Evolutionary conservation across 805 yeast species (phyloP), one percentile per base, ranked within the genome.

Genomic region (Wickerhamia fluorescens): DNA sequence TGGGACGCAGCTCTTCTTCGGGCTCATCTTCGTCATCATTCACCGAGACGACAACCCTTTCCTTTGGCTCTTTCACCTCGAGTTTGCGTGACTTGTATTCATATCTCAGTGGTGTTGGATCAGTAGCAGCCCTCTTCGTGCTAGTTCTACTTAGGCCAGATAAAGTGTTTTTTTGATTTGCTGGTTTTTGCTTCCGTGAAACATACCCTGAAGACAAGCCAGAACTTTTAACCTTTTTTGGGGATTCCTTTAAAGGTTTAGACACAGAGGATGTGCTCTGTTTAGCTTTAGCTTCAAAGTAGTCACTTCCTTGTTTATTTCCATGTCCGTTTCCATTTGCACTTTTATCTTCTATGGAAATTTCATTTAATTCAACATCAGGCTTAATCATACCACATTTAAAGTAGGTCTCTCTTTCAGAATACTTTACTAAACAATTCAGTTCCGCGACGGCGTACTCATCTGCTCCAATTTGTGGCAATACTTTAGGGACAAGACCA

Each of bases 81-180:
- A 37, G 19, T 34, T 61, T 62, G 11, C 68, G 42, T 4, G 66
- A 59, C 33, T 60, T 59, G 35, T 62, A 62, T 29, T 53, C 44
- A 25, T 39, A 39, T 7, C 22, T 24, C 10, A 24, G 7, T 3
- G 30, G 11, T 5, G 22, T 9, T 25, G 19, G 7, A 8, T 18
- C 20, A 10, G 9, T 18, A 7, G 20, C 20, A 10, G 20, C 20
- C 9, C 20, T 7, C 10, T 18, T 18, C 10, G 9, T 18, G 7
- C 9, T 10, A 10, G 20, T 10, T 18, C 9, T 18, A 10, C 10
- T 8, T 18, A 10, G 9, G 17, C 27, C 23, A 5, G 47, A 37
- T 11, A 38, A 19, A 6, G 41, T 36, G 15, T 26, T 37, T 1
- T 40, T 14, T 26, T 36, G 31, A 16, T 31, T 38, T 26, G 20